phyloP scores from a whole-genome alignment of 2,329 filamentous ascomycete species.

The Penicillium expansum region DNA sequence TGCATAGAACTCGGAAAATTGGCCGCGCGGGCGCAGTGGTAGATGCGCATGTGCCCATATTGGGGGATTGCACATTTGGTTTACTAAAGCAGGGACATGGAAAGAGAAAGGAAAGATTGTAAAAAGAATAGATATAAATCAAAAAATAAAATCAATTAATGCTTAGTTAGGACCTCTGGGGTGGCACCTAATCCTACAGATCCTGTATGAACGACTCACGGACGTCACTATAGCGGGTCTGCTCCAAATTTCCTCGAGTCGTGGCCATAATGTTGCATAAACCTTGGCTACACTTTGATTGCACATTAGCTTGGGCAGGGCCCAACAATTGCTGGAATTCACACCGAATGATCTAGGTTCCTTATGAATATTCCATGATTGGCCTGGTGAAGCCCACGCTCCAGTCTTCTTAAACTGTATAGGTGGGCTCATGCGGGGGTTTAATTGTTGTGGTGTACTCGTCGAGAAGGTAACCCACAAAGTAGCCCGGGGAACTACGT shows the following conservation, averaged over 20 bases:
- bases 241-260: neutral
- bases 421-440: no score
- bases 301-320: neutral
- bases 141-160: neutral
- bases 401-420: neutral
- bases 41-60: neutral
- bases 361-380: neutral
- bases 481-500: no score
- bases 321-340: neutral
- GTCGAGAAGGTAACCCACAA: neutral
- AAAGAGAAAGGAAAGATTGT: neutral
- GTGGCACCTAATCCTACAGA: neutral
- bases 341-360: neutral
- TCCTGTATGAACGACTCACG: neutral
- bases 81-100: neutral
- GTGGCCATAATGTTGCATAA: neutral
- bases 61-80: neutral
- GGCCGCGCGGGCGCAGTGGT: neutral
- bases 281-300: neutral
- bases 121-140: neutral
- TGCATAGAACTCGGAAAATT: neutral
- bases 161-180: neutral
- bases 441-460: neutral
- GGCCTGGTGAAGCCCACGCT: neutral
- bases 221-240: constrained; percentile 11